phyloP scores from a whole-genome alignment of 75 land plant genomes.

The Sequoia sempervirens region DNA sequence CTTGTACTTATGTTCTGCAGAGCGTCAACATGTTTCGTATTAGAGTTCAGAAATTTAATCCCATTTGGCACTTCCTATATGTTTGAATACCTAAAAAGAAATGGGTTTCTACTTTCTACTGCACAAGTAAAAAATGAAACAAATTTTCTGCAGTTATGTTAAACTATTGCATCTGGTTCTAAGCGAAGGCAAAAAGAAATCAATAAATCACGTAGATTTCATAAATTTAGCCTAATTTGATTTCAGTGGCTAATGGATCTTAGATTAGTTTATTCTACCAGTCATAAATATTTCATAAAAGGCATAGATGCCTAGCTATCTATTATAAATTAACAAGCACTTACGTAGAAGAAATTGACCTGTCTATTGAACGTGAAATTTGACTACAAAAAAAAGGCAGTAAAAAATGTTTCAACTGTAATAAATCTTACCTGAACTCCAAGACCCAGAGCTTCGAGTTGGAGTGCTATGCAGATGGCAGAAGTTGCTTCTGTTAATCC shows the following conservation, averaged over 20 bases:
- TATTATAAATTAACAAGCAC: neutral
- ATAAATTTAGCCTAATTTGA: neutral
- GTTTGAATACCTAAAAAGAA: neutral
- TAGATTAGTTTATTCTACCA: neutral
- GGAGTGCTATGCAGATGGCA: neutral
- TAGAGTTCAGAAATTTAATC: neutral
- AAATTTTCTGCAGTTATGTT: neutral
- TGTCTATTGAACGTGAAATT: neutral
- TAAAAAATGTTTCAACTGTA: neutral
- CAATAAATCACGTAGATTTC: neutral
- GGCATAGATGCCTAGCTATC: neutral
- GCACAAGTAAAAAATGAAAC: neutral
- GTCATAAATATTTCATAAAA: neutral
- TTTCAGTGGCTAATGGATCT: neutral
- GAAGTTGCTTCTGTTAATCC: neutral
- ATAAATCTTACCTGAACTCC: constrained; percentile 1
- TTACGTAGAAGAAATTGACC: neutral
- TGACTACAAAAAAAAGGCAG: neutral
- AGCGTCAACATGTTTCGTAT: neutral
- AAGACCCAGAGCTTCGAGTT: neutral
- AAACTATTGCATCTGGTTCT: neutral
- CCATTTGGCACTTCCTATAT: neutral
- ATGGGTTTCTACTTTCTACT: neutral
- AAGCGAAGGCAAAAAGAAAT: neutral
- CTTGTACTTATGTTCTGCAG: neutral